Percentiles rank a stretch among this genome's conserved stretches.
Conservation (phyloP, 2,329 filamentous ascomycete genomes). For the Hymenoscyphus scutula region DNA sequence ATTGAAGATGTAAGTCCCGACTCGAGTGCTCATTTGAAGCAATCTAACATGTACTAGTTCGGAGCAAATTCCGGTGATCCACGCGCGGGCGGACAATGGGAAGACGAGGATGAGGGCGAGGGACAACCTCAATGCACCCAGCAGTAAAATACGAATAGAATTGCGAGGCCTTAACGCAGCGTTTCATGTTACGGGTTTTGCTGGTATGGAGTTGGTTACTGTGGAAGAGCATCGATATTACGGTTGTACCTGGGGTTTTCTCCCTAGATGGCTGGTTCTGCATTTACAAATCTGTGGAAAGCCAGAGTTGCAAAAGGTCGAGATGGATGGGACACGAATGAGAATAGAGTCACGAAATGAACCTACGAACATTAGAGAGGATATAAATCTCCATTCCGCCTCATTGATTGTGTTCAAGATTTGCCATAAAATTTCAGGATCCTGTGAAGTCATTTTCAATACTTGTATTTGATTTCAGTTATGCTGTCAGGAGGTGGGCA, state of each 20-base stretch:
- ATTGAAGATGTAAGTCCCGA: constrained; percentile 66
- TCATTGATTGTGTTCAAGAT: neutral
- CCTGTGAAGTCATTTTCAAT: too few relatives aligned
- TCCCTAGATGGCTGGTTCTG: constrained; percentile 1
- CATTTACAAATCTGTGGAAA: neutral
- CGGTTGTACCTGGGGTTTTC: neutral
- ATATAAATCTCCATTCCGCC: constrained; percentile 5
- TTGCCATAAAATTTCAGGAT: too few relatives aligned
- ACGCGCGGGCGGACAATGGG: constrained; percentile 63
- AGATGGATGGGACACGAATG: constrained; percentile 3
- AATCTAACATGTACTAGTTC: constrained; percentile 52
- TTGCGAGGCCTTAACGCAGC: constrained; percentile 9
- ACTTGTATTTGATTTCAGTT: too few relatives aligned
- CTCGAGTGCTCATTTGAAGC: constrained; percentile 12
- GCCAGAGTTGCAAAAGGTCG: neutral
- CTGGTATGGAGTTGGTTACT: constrained; percentile 6
- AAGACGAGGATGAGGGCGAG: constrained; percentile 61
- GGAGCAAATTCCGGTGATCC: constrained; percentile 70
- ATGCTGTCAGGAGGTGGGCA: too few relatives aligned
- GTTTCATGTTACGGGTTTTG: constrained; percentile 6
- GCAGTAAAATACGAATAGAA: constrained; percentile 28
- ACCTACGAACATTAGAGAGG: neutral
- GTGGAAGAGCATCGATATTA: neutral
- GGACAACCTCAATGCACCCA: constrained; percentile 62
- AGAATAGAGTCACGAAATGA: constrained; percentile 5